phyloP scores from a whole-genome alignment of 805 yeast species.

The Cephaloascus fragrans region DNA sequence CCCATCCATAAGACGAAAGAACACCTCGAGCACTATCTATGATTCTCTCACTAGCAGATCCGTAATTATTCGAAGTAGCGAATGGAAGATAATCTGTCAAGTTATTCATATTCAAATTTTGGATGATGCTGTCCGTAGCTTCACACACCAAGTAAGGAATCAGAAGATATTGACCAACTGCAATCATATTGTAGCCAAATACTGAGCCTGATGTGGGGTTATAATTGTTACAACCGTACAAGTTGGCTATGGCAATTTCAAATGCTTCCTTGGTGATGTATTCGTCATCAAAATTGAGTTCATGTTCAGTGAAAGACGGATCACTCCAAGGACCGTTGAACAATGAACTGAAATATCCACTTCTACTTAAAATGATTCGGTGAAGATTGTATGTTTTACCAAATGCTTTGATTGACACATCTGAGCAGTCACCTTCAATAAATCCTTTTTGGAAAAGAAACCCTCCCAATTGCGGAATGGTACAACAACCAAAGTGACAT shows the following conservation, averaged over 20 bases:
- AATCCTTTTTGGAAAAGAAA: constrained; percentile 28
- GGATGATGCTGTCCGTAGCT: constrained; percentile 29
- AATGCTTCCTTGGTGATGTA: constrained; percentile 34
- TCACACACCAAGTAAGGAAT: constrained; percentile 33
- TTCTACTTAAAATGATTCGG: constrained; percentile 30
- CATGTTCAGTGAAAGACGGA: neutral
- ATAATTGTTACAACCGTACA: constrained; percentile 34
- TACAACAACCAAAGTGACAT: constrained; percentile 19
- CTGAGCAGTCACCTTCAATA: constrained; percentile 35
- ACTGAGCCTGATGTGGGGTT: constrained; percentile 5
- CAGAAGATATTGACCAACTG: constrained; percentile 39
- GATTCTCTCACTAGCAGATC: constrained; percentile 33
- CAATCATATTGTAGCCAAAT: constrained; percentile 21
- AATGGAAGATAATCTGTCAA: constrained; percentile 26
- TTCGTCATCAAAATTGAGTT: constrained; percentile 15
- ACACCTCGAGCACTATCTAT: constrained; percentile 36
- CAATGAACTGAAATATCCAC: constrained; percentile 37
- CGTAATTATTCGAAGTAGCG: constrained; percentile 34
- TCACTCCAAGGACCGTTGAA: constrained; percentile 33
- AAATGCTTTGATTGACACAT: constrained; percentile 38
- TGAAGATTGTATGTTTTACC: constrained; percentile 34
- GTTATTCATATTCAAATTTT: constrained; percentile 21
- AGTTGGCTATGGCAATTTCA: constrained; percentile 34
- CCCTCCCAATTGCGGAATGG: constrained; percentile 10
- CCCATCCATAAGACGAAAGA: constrained; percentile 40